Percentiles rank a stretch among this genome's conserved stretches.
Evolutionary conservation across 2,329 filamentous ascomycete genomes (phyloP).

Genomic region (Plenodomus lindquistii): DNA sequence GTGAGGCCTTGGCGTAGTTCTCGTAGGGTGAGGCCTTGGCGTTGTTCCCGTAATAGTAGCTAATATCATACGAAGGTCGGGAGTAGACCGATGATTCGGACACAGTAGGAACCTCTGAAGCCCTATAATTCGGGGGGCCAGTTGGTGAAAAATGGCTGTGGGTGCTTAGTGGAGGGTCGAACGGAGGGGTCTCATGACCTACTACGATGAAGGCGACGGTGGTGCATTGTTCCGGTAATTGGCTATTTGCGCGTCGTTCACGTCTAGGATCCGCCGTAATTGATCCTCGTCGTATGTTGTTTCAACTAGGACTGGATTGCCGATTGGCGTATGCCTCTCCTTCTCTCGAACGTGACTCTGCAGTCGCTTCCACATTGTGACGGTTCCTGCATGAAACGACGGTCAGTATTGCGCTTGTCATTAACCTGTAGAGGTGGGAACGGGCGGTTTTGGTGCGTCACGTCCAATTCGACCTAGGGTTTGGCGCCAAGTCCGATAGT

Average conservation of each 20-base stretch:
- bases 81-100: slow-evolving; percentile 67
- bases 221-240: slow-evolving; percentile 32
- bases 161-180: slow-evolving; percentile 2
- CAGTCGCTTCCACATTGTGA: slow-evolving; percentile 58
- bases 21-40: slow-evolving; percentile 26
- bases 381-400: slow-evolving; percentile 27
- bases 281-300: slow-evolving; percentile 52
- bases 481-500: background rate
- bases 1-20: slow-evolving; percentile 24
- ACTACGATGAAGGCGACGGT: slow-evolving; percentile 23
- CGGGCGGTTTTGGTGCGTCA: background rate
- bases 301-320: slow-evolving; percentile 51
- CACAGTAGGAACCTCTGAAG: slow-evolving; percentile 34
- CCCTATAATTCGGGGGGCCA: slow-evolving; percentile 26
- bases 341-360: slow-evolving; percentile 49
- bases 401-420: slow-evolving; percentile 22
- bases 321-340: slow-evolving; percentile 46
- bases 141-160: slow-evolving; percentile 28
- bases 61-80: slow-evolving; percentile 52
- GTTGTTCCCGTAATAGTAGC: slow-evolving; percentile 27
- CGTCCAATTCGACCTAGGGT: too few relatives aligned
- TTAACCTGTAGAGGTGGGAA: background rate
- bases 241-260: slow-evolving; percentile 34
- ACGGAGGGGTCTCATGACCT: slow-evolving; percentile 16
- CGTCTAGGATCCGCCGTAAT: slow-evolving; percentile 43